Percentiles rank a stretch among this genome's conserved stretches.
phyloP scores from a whole-genome alignment of 441 rosid genomes.

The Isatis lusitanica region DNA sequence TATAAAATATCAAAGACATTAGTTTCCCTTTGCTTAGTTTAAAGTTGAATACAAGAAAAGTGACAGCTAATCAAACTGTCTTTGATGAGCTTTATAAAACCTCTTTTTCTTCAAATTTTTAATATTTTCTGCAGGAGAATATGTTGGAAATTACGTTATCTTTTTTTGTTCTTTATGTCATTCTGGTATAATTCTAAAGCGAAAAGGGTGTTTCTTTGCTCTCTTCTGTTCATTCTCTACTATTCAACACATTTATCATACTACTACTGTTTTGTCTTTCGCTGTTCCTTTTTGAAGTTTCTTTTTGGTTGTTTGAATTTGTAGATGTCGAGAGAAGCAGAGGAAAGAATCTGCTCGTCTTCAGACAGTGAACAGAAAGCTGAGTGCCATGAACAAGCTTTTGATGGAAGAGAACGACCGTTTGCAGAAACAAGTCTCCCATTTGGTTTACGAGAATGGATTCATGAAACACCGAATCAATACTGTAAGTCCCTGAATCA shows the following conservation, averaged over 20 bases:
- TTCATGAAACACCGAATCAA: constrained; percentile 71
- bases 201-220: constrained; percentile 29
- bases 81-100: constrained; percentile 11
- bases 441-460: constrained; percentile 84
- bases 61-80: constrained; percentile 28
- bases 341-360: constrained; percentile 83
- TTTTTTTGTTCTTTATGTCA: constrained; percentile 27
- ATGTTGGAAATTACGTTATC: constrained; percentile 30
- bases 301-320: background rate
- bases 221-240: constrained; percentile 3
- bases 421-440: constrained; percentile 88
- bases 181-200: constrained; percentile 27
- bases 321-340: constrained; percentile 89
- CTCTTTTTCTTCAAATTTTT: background rate
- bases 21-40: background rate
- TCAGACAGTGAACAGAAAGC: constrained; percentile 77
- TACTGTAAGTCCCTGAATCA: constrained; percentile 47
- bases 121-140: constrained; percentile 9
- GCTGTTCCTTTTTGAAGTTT: background rate
- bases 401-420: constrained; percentile 94
- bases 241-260: constrained; percentile 1
- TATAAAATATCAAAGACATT: background rate
- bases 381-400: constrained; percentile 82
- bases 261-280: constrained; percentile 1
- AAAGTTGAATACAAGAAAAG: constrained; percentile 27